Evolutionary conservation across 345 rosid genomes (phyloP).

Genomic region (Salix purpurea): DNA sequence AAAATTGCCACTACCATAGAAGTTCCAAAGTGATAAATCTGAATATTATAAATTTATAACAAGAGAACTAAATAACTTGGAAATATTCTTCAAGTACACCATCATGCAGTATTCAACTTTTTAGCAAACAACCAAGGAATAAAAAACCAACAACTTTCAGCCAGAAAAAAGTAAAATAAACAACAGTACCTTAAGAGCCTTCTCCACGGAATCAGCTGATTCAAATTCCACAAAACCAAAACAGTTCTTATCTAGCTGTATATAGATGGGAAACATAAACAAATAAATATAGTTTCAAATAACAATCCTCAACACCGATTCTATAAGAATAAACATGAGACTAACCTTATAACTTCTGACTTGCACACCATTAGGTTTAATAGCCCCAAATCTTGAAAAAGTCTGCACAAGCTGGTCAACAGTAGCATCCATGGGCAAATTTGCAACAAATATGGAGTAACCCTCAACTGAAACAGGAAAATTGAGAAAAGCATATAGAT

Average conservation of each 20-base stretch:
- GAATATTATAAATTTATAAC: not conserved
- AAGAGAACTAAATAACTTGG: not conserved
- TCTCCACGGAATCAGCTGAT: constrained; percentile 53
- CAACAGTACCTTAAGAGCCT: constrained; percentile 54
- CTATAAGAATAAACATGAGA: not conserved
- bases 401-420: constrained; percentile 34
- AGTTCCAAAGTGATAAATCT: not conserved
- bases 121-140: not conserved
- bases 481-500: not conserved
- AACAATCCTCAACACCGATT: not conserved
- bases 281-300: not conserved
- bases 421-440: constrained; percentile 58
- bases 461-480: constrained; percentile 41
- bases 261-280: constrained; percentile 6
- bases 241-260: constrained; percentile 46
- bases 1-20: not conserved
- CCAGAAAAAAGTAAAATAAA: not conserved
- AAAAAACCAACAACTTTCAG: not conserved
- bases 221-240: constrained; percentile 85
- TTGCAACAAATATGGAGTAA: constrained; percentile 55
- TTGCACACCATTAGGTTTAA: constrained; percentile 54
- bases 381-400: constrained; percentile 48
- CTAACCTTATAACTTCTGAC: constrained; percentile 62
- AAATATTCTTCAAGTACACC: not conserved
- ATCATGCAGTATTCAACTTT: not conserved